Conservation (phyloP, 1,284 basidiomycete genomes). For the Ustilago curta region DNA sequence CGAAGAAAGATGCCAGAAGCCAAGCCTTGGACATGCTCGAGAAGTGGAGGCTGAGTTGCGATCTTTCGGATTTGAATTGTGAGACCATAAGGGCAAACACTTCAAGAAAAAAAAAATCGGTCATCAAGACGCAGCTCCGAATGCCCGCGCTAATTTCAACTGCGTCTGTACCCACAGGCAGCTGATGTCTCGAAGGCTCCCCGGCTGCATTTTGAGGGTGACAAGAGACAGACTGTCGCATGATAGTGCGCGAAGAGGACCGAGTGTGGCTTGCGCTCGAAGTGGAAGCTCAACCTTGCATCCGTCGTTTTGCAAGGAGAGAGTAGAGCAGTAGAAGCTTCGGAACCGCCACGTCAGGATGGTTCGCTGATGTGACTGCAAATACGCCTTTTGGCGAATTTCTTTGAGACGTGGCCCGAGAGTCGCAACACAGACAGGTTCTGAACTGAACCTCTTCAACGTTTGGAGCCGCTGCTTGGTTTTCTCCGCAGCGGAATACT, state of each 20-base stretch:
- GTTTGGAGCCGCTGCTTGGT: conserved; percentile 3
- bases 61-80: background rate
- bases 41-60: conserved; percentile 45
- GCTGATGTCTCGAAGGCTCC: too few species aligned
- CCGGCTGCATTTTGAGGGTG: too few species aligned
- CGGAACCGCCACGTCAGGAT: conserved; percentile 24
- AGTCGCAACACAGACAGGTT: conserved; percentile 1
- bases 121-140: background rate
- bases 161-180: too few species aligned
- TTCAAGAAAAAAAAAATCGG: background rate
- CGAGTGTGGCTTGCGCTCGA: too few species aligned
- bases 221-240: too few species aligned
- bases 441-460: too few species aligned
- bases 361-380: conserved; percentile 3
- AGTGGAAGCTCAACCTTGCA: background rate
- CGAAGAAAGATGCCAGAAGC: background rate
- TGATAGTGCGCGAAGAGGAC: too few species aligned
- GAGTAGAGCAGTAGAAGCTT: conserved; percentile 5
- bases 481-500: background rate
- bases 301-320: background rate
- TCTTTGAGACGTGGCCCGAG: conserved; percentile 13
- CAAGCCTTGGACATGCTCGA: background rate
- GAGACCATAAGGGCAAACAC: background rate
- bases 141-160: background rate
- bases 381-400: conserved; percentile 4